Conservation (phyloP, 495 filamentous ascomycete genomes). For the Penicillium diatomitis region DNA sequence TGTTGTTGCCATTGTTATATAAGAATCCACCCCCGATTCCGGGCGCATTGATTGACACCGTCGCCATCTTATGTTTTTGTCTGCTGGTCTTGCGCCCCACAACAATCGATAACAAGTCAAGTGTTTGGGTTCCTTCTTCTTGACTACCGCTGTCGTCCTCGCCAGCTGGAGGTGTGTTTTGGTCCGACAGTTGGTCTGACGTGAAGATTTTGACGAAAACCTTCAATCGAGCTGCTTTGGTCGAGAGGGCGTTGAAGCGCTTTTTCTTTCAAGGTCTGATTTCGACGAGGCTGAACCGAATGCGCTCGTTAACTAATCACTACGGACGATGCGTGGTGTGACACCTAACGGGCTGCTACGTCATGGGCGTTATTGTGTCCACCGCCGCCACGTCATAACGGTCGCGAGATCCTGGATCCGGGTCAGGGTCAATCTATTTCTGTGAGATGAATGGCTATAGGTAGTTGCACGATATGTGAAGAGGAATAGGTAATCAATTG, state of each 20-base stretch:
- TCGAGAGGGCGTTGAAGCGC: neutral
- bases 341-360: too few species aligned
- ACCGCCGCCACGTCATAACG: too few species aligned
- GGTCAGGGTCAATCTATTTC: neutral
- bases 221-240: neutral
- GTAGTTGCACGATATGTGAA: too few species aligned
- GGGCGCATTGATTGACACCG: constrained; percentile 31
- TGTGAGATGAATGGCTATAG: neutral
- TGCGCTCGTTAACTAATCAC: too few species aligned
- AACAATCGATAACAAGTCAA: neutral
- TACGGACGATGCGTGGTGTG: too few species aligned
- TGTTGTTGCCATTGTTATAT: constrained; percentile 31
- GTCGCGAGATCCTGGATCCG: neutral
- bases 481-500: too few species aligned
- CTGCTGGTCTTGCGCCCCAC: neutral
- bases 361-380: too few species aligned
- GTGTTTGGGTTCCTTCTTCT: neutral
- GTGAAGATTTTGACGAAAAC: neutral
- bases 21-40: constrained; percentile 27
- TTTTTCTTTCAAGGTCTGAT: neutral
- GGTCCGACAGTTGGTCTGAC: neutral
- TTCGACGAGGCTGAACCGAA: too few species aligned
- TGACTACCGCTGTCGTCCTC: neutral
- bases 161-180: neutral
- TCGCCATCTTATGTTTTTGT: constrained; percentile 21